Percentiles rank a stretch among this genome's conserved stretches.
Evolutionary conservation across 257 asterid genomes (phyloP).

Genomic region (Solanum appendiculatum): DNA sequence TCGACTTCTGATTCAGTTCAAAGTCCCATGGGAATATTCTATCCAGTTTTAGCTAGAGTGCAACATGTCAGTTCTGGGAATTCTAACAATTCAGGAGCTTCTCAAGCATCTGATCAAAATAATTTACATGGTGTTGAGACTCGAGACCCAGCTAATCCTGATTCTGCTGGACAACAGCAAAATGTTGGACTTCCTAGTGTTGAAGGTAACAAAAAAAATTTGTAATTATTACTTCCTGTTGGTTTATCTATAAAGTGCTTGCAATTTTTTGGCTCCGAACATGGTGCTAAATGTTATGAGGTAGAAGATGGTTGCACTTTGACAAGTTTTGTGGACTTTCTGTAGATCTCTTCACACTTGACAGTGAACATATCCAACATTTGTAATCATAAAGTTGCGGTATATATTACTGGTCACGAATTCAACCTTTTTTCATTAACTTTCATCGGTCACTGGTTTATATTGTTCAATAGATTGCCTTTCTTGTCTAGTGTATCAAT

Average conservation of each 20-base stretch:
- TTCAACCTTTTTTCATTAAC: not conserved
- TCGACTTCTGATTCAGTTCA: slow-evolving; percentile 48
- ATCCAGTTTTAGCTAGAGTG: slow-evolving; percentile 75
- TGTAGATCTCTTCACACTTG: not conserved
- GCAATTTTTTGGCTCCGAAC: not conserved
- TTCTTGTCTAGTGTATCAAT: not conserved
- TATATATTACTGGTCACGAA: not conserved
- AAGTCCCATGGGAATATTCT: slow-evolving; percentile 59
- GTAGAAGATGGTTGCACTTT: not conserved
- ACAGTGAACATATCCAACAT: not conserved
- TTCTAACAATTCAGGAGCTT: slow-evolving; percentile 24
- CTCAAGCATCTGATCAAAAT: slow-evolving; percentile 39
- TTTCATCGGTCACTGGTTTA: not conserved
- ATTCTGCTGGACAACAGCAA: slow-evolving; percentile 27
- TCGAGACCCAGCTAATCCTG: slow-evolving; percentile 26
- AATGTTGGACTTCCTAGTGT: slow-evolving; percentile 20
- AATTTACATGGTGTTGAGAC: slow-evolving; percentile 19
- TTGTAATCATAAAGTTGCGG: not conserved
- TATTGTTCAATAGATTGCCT: not conserved
- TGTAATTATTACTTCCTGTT: not conserved
- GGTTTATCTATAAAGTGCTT: not conserved
- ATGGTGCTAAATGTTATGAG: not conserved
- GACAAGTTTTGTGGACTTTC: not conserved
- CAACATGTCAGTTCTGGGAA: slow-evolving; percentile 40
- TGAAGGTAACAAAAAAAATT: slow-evolving; percentile 23